A percentile compares a stretch with the other conserved stretches of the same genome.
Conservation (phyloP, 148 eudicot genomes). For the Fagopyrum esculentum region DNA sequence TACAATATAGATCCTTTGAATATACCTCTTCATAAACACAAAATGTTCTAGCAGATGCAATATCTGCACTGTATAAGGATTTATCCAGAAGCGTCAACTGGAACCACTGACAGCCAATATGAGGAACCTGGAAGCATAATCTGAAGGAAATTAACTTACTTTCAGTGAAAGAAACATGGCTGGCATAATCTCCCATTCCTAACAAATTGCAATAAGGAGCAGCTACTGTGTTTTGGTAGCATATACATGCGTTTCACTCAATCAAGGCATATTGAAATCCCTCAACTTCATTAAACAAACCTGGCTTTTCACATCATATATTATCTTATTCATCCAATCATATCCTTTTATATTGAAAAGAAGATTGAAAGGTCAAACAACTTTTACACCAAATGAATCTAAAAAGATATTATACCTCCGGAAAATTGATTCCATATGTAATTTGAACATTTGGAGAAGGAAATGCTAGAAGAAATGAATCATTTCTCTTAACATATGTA, state of each 20-base stretch:
- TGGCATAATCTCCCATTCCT: neutral
- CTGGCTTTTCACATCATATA: neutral
- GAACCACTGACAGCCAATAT: constrained; percentile 89
- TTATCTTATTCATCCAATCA: neutral
- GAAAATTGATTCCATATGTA: constrained; percentile 71
- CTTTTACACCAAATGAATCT: neutral
- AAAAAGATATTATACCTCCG: constrained; percentile 39
- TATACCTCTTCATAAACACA: constrained; percentile 86
- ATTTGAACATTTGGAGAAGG: constrained; percentile 51
- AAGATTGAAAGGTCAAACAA: neutral
- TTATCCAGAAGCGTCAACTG: constrained; percentile 29
- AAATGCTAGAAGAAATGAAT: constrained; percentile 72
- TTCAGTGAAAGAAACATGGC: neutral
- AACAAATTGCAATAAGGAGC: neutral
- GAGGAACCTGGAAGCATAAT: constrained; percentile 50
- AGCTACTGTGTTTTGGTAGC: neutral
- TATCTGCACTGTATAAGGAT: constrained; percentile 49
- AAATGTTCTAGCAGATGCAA: constrained; percentile 87
- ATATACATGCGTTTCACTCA: neutral
- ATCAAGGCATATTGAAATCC: constrained; percentile 1
- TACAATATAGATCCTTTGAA: neutral
- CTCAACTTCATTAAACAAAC: neutral
- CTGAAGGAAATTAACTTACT: neutral
- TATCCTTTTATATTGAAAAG: neutral
- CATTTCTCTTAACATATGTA: constrained; percentile 53